Conservation (phyloP, 345 rosid species). For the Kandelia obovata region DNA sequence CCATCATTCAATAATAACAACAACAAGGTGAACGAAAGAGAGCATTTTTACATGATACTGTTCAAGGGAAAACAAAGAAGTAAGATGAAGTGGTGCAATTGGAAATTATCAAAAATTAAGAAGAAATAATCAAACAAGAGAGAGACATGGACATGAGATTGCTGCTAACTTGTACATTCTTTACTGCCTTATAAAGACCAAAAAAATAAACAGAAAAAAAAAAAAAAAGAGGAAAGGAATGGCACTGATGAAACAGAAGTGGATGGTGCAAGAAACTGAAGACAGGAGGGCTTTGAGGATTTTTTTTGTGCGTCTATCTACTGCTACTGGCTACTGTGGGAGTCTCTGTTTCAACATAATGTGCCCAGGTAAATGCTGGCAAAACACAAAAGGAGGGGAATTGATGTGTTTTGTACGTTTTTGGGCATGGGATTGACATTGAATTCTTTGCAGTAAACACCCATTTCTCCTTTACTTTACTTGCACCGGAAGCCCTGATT, state of each 20-base stretch:
- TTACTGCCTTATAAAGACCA: conserved; percentile 8
- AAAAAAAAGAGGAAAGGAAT: not conserved
- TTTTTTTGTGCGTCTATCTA: no score
- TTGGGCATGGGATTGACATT: not conserved
- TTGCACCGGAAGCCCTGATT: conserved; percentile 20
- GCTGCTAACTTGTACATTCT: not conserved
- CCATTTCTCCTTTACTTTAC: not conserved
- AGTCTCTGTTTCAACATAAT: not conserved
- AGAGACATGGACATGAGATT: not conserved
- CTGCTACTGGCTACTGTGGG: not conserved
- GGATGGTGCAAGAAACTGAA: not conserved
- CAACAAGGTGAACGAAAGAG: not conserved
- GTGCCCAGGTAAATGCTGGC: not conserved
- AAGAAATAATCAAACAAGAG: not conserved
- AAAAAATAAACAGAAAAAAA: no score
- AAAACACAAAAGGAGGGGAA: not conserved
- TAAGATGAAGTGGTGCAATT: not conserved
- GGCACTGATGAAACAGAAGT: not conserved
- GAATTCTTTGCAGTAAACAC: conserved; percentile 1
- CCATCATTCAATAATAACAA: not conserved
- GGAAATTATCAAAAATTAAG: not conserved
- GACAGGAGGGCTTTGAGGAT: conserved; percentile 5
- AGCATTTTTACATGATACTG: not conserved
- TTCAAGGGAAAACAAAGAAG: not conserved
- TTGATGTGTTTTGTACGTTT: not conserved